Evolutionary conservation across 108 stramenopile species (phyloP).

Genomic region (Pseudonitzschia pungens): DNA sequence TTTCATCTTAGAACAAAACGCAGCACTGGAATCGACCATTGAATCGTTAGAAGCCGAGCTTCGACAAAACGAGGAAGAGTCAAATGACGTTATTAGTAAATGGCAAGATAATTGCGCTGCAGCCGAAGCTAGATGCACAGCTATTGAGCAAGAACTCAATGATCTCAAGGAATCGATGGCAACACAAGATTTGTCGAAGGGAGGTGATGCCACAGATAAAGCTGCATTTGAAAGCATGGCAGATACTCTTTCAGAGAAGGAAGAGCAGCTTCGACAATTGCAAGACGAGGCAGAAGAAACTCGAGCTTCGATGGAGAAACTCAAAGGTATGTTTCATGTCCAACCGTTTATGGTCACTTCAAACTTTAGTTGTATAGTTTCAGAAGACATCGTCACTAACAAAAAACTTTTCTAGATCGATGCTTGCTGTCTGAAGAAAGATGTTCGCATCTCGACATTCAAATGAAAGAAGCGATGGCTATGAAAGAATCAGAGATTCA

Average conservation of each 20-base stretch:
- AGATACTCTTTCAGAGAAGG: conserved; percentile 10
- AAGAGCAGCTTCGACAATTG: conserved; percentile 22
- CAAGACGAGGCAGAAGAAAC: conserved; percentile 2
- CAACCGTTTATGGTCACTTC: neutral
- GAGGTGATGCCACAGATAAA: neutral
- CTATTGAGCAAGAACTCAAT: conserved; percentile 28
- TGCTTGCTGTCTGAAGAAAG: neutral
- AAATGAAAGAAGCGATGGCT: neutral
- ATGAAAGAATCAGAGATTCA: conserved; percentile 16
- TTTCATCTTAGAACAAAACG: conserved; percentile 11
- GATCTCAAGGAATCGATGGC: conserved; percentile 9
- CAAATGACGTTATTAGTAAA: conserved; percentile 42
- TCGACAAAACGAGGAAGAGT: conserved; percentile 52
- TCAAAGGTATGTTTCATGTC: conserved; percentile 12
- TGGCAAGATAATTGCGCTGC: conserved; percentile 43
- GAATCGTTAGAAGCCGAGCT: conserved; percentile 41
- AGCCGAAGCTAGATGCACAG: conserved; percentile 20
- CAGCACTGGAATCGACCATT: conserved; percentile 48
- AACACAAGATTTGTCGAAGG: neutral
- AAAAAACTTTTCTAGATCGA: neutral
- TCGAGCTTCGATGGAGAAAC: conserved; percentile 12
- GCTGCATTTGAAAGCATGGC: neutral
- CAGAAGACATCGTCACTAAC: neutral
- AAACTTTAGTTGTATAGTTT: neutral
- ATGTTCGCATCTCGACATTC: neutral